Percentiles rank a stretch among this genome's conserved stretches.
Conservation (phyloP, 805 yeast species). For the Ogataea polymorpha region DNA sequence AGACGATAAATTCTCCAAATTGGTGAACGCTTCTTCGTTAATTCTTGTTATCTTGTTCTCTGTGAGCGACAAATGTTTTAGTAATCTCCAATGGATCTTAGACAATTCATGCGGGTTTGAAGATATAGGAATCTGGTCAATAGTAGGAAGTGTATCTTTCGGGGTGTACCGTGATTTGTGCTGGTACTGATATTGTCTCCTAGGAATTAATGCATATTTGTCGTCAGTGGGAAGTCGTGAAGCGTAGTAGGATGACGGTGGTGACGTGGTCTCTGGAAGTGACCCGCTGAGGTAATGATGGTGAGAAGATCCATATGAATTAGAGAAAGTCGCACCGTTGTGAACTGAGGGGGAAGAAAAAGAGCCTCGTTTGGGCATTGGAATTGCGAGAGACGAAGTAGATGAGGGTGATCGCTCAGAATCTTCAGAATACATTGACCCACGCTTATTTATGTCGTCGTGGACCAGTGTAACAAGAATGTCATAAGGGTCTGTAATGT, state of each 20-base stretch:
- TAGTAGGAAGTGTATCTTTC: slow-evolving; percentile 5
- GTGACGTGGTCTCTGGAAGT: slow-evolving; percentile 23
- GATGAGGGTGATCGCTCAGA: slow-evolving; percentile 17
- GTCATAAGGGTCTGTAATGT: slow-evolving; percentile 51
- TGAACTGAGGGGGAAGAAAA: slow-evolving; percentile 21
- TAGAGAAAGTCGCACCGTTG: slow-evolving; percentile 8
- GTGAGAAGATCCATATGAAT: slow-evolving; percentile 21
- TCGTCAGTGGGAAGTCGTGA: slow-evolving; percentile 17
- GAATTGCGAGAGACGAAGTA: slow-evolving; percentile 18
- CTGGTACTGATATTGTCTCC: slow-evolving; percentile 27
- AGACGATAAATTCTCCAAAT: slow-evolving; percentile 33
- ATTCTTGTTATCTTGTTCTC: slow-evolving; percentile 38
- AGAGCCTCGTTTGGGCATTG: slow-evolving; percentile 20
- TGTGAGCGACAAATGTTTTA: slow-evolving; percentile 40
- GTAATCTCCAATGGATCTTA: slow-evolving; percentile 32
- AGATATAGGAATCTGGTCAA: slow-evolving; percentile 1
- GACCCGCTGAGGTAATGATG: slow-evolving; percentile 28
- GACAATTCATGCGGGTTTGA: neutral
- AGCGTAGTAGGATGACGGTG: slow-evolving; percentile 18
- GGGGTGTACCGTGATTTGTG: slow-evolving; percentile 18
- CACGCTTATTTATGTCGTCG: slow-evolving; percentile 42
- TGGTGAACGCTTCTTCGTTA: slow-evolving; percentile 30
- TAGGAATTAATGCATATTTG: slow-evolving; percentile 14
- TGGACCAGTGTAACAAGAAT: slow-evolving; percentile 49
- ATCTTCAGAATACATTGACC: slow-evolving; percentile 24